Percentiles rank a stretch among this genome's conserved stretches.
These are phyloP conservation scores for Citrus australasica DNA, from an alignment of 345 rosid genomes.

Conservation along the genomic window DNA sequence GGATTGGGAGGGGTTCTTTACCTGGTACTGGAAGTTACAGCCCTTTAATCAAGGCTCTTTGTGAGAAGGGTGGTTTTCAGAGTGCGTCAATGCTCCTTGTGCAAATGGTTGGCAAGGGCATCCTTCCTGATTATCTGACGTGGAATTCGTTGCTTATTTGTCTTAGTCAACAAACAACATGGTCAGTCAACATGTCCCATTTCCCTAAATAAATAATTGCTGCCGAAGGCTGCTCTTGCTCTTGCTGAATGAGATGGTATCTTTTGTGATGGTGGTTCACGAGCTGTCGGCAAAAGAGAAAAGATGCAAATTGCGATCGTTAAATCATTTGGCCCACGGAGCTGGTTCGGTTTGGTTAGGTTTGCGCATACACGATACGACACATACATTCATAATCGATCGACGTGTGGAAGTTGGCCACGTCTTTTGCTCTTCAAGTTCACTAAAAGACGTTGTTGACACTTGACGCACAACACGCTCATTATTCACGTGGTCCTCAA, in stretches of 20 bases:
- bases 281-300: background rate
- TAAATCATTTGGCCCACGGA: background rate
- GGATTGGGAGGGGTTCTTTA: constrained; percentile 39
- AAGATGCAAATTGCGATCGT: background rate
- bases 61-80: constrained; percentile 38
- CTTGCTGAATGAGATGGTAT: background rate
- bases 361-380: no score
- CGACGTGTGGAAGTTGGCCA: no score
- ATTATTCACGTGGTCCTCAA: background rate
- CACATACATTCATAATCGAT: no score
- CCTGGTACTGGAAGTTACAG: constrained; percentile 46
- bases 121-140: constrained; percentile 45
- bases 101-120: constrained; percentile 57
- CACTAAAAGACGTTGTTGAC: no score
- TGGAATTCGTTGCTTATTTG: constrained; percentile 56
- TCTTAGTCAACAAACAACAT: constrained; percentile 35
- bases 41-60: constrained; percentile 40
- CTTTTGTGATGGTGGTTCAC: no score
- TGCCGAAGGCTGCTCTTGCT: background rate
- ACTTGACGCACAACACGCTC: background rate
- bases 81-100: constrained; percentile 39
- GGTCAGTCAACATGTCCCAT: constrained; percentile 19
- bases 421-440: background rate
- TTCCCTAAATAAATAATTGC: constrained; percentile 19
- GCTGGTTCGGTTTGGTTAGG: background rate